These are phyloP conservation scores for Phytomonas sp. DNA, from an alignment of 208 protist species.

Conservation along the genomic window DNA sequence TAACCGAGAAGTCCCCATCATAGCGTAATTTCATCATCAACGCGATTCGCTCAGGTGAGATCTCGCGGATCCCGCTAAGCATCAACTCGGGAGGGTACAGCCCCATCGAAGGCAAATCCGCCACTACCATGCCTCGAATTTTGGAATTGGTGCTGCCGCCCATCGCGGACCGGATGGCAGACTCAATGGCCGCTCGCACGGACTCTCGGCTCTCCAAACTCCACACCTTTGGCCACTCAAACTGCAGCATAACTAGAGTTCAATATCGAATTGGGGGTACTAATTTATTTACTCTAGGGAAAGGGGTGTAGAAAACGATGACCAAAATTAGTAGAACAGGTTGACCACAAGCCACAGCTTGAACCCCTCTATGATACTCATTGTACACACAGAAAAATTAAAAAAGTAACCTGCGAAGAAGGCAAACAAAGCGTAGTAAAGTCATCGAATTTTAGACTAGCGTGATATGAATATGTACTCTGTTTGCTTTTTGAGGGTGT, in stretches of 20 bases:
- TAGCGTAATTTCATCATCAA: slow-evolving; percentile 81
- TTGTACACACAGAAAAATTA: background rate
- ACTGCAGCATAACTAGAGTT: slow-evolving; percentile 55
- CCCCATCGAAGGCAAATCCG: slow-evolving; percentile 69
- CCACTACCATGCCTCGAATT: slow-evolving; percentile 63
- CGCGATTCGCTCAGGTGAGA: slow-evolving; percentile 69
- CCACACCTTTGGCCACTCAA: slow-evolving; percentile 77
- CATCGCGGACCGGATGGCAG: slow-evolving; percentile 64
- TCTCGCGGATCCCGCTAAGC: slow-evolving; percentile 61
- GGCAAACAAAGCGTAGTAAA: background rate
- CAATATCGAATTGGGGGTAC: background rate
- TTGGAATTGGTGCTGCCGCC: slow-evolving; percentile 45
- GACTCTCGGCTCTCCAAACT: slow-evolving; percentile 49
- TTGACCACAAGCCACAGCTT: background rate
- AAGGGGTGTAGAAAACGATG: slow-evolving; percentile 10
- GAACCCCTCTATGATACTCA: background rate
- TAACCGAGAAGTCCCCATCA: slow-evolving; percentile 67
- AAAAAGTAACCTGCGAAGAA: slow-evolving; percentile 2
- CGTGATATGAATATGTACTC: background rate
- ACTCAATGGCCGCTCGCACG: slow-evolving; percentile 62
- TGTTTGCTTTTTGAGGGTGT: background rate
- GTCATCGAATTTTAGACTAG: background rate
- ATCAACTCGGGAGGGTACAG: slow-evolving; percentile 58
- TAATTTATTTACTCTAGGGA: slow-evolving; percentile 6
- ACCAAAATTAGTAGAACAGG: background rate